Conservation (phyloP, 2,329 filamentous ascomycete species). For the Trichoderma sp. region DNA sequence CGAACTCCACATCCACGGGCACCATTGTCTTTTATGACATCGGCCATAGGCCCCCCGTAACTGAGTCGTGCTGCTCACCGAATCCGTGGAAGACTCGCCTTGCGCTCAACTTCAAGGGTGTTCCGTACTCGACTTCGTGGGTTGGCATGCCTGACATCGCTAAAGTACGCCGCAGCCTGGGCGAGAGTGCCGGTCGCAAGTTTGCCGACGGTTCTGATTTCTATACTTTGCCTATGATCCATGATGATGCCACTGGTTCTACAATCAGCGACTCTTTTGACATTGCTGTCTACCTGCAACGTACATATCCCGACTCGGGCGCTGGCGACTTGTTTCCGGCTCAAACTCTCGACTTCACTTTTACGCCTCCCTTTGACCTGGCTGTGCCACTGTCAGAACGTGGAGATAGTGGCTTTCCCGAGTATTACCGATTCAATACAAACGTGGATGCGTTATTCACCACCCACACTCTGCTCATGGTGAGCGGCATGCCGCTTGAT, state of each 20-base stretch:
- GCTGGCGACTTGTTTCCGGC: constrained; percentile 49
- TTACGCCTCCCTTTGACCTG: constrained; percentile 10
- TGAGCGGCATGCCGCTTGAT: constrained; percentile 48
- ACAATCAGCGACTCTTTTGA: constrained; percentile 63
- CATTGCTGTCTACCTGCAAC: constrained; percentile 60
- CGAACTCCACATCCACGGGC: neutral
- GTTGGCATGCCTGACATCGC: constrained; percentile 52
- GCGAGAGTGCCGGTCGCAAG: constrained; percentile 50
- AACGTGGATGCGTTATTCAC: constrained; percentile 55
- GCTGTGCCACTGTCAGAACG: constrained; percentile 39
- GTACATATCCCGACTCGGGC: constrained; percentile 46
- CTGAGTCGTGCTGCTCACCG: constrained; percentile 26
- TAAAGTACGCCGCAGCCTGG: constrained; percentile 46
- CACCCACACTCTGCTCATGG: constrained; percentile 41
- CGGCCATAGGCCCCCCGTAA: constrained; percentile 33
- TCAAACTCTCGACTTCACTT: constrained; percentile 42
- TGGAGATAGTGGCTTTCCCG: constrained; percentile 28
- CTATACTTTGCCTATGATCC: constrained; percentile 59
- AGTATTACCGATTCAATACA: constrained; percentile 52
- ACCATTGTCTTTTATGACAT: constrained; percentile 44
- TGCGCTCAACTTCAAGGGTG: constrained; percentile 44
- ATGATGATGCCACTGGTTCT: constrained; percentile 41
- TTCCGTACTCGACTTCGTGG: constrained; percentile 43
- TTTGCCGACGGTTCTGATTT: constrained; percentile 57
- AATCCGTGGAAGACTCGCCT: constrained; percentile 38